Base-by-base conservation (phyloP, 805 yeast species). In the Wickerhamiella brachini region DNA sequence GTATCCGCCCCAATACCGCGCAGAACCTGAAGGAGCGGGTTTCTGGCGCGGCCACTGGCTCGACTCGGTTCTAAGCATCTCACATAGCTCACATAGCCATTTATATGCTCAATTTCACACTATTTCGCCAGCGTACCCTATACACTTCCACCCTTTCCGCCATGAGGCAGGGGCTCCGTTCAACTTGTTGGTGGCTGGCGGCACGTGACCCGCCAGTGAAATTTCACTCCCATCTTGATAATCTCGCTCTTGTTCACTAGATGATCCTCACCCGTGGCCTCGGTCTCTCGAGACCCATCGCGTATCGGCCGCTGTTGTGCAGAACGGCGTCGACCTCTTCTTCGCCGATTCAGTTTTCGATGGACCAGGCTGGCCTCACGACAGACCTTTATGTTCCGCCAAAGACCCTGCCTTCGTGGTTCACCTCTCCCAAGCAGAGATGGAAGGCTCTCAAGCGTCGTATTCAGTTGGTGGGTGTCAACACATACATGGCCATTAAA, bases 361-460 rank as follows among this genome's bases (percentile, higher is more conserved):
- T 60, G 54, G 61, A 60, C 49, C 62, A 57, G 52, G 62, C 62
- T 5, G 64, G 64, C 20, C 53, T 60, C 17, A 59, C 53, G 23
- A 52, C 62, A 1, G 63, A 61, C 34, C 54, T 60, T 13, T 37
- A 61, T 59, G 23, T 66, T 62, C 59, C 74, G 70, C 78, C 75
- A 55, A 55, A 64, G 59, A 53, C 53, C n/a, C 54, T 56, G n/a
- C 63, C 64, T 17, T 54, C 56, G 15, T 51, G 58, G 52, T 55
- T 59, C 52, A 50, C 59, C 9, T 41, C 45, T 46, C 63, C 63
- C 3, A 43, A 47, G 12, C 55, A 48, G 39, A 49, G 63, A 50
- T 59, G 63, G 63, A 56, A 54, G 10, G 59, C 54, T 2, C 48
- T 58, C 29, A 59, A 59, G 47, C 51, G 63, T 26, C 56, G 56